Evolutionary conservation across 257 asterid genomes (phyloP).

Genomic region (Nemophila menziesii): DNA sequence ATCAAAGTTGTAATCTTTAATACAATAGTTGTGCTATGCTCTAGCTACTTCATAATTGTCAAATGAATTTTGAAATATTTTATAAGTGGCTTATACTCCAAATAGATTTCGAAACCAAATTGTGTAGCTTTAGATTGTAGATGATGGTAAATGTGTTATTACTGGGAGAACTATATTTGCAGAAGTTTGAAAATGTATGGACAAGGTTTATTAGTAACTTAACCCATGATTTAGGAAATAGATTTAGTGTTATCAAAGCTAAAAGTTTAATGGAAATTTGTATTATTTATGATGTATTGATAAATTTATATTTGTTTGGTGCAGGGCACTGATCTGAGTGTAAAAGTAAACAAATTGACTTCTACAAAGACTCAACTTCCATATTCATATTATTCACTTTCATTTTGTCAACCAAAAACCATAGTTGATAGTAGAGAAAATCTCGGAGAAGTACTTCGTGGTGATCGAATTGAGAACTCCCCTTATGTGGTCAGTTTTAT

Average conservation of each 20-base stretch:
- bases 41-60: neutral
- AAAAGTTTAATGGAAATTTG: neutral
- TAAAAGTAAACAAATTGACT: constrained; percentile 66
- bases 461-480: constrained; percentile 76
- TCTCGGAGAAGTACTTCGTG: constrained; percentile 79
- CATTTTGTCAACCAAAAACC: constrained; percentile 43
- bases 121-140: no score
- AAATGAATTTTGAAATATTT: neutral
- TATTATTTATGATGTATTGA: no score
- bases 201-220: no score
- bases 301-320: neutral
- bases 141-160: neutral
- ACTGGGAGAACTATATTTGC: no score
- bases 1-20: neutral
- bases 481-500: constrained; percentile 38
- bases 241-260: neutral
- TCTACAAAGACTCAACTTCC: constrained; percentile 77
- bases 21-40: neutral
- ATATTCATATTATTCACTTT: constrained; percentile 55
- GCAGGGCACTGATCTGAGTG: constrained; percentile 54
- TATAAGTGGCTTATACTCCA: neutral
- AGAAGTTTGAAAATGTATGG: no score
- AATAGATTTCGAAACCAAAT: neutral
- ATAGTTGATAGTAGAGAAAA: constrained; percentile 65
- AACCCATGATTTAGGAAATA: no score